Percentiles rank a stretch among this genome's conserved stretches.
phyloP scores from a whole-genome alignment of 78 protist species.

The Mantamonas sphyraenae region DNA sequence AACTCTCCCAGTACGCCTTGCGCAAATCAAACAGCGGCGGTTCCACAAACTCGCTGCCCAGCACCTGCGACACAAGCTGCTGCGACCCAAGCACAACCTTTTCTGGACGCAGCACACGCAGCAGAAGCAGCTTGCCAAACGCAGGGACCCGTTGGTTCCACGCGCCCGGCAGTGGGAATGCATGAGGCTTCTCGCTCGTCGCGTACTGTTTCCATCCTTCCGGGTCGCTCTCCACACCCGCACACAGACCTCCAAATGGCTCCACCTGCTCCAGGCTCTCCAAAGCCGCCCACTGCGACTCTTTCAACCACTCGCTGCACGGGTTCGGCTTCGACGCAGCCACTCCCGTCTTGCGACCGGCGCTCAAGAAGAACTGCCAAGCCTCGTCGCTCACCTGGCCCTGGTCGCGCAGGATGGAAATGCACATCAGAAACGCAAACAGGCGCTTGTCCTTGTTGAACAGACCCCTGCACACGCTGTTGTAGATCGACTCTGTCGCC shows the following conservation, averaged over 20 bases:
- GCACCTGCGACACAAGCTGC: conserved; percentile 39
- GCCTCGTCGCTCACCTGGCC: conserved; percentile 40
- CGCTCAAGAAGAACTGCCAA: conserved; percentile 65
- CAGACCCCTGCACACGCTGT: conserved; percentile 49
- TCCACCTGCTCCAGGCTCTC: conserved; percentile 53
- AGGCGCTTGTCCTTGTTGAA: conserved; percentile 67
- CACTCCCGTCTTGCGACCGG: conserved; percentile 63
- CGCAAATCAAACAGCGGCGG: conserved; percentile 69
- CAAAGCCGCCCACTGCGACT: conserved; percentile 69
- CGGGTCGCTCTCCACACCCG: conserved; percentile 34
- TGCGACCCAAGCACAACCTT: conserved; percentile 49
- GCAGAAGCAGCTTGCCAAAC: conserved; percentile 52
- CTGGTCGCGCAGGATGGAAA: conserved; percentile 30
- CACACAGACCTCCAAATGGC: conserved; percentile 34
- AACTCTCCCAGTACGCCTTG: conserved; percentile 25
- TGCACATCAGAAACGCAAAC: conserved; percentile 47
- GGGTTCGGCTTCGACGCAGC: conserved; percentile 44
- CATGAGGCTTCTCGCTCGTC: conserved; percentile 54
- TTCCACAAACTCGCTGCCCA: conserved; percentile 46
- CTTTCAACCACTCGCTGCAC: conserved; percentile 72
- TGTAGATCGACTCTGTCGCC: conserved; percentile 31
- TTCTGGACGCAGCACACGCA: conserved; percentile 81
- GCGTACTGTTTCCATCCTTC: conserved; percentile 77
- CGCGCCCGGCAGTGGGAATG: conserved; percentile 54
- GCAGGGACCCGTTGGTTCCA: conserved; percentile 62